Conservation (phyloP, 2,329 filamentous ascomycete genomes). For the Alternaria sp. region DNA sequence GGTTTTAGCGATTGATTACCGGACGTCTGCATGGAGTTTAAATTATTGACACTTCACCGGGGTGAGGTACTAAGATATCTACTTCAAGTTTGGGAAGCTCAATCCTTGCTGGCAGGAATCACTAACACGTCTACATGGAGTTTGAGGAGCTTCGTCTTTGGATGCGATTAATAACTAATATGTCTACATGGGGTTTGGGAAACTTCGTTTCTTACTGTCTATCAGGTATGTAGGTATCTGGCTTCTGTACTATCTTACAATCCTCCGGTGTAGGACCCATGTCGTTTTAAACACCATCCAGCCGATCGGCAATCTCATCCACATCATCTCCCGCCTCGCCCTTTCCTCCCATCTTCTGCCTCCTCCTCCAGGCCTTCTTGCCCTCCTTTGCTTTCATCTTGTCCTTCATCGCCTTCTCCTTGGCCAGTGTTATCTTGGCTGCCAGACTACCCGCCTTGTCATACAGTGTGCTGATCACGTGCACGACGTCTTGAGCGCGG, state of each 20-base stretch:
- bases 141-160: background rate
- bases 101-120: accelerated
- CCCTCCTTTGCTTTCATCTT: background rate
- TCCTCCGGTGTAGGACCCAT: background rate
- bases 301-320: background rate
- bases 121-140: background rate
- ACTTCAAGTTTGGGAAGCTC: no score
- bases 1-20: constrained; percentile 41
- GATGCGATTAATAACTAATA: accelerated
- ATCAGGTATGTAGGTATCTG: background rate
- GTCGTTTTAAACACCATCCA: background rate
- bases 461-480: background rate
- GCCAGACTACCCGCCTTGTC: background rate
- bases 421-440: background rate
- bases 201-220: background rate
- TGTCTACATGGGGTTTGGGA: background rate
- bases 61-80: no score
- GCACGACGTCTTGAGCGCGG: background rate
- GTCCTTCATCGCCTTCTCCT: background rate
- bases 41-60: no score
- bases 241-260: background rate
- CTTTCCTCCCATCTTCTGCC: background rate
- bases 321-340: background rate
- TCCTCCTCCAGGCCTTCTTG: background rate
- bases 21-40: no score